These are phyloP conservation scores for Skeletonema tropicum DNA, from an alignment of 108 stramenopile species.

Conservation along the genomic window DNA sequence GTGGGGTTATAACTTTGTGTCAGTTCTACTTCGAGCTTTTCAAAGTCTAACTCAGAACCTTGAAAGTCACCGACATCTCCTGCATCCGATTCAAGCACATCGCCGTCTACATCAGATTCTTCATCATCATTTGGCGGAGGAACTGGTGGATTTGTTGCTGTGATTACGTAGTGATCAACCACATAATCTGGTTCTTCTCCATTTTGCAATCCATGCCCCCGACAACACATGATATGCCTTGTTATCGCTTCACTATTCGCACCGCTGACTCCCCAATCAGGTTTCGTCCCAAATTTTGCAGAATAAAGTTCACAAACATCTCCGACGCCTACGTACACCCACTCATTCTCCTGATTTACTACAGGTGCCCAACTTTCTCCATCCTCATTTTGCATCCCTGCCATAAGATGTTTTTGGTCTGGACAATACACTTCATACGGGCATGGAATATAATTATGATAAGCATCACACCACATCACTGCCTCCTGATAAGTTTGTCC, in stretches of 20 bases:
- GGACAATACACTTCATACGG: constrained; percentile 46
- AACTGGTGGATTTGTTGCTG: constrained; percentile 17
- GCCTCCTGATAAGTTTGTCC: constrained; percentile 44
- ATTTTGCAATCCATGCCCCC: constrained; percentile 17
- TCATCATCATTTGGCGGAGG: neutral
- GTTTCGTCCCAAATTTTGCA: constrained; percentile 12
- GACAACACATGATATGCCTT: constrained; percentile 50
- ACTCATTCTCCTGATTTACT: constrained; percentile 39
- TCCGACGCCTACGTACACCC: constrained; percentile 43
- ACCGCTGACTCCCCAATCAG: constrained; percentile 31
- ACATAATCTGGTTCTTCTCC: neutral
- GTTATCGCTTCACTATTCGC: constrained; percentile 25
- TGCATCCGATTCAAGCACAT: neutral
- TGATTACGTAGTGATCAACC: constrained; percentile 18
- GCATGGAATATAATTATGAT: constrained; percentile 39
- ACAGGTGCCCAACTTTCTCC: constrained; percentile 48
- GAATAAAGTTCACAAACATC: constrained; percentile 37
- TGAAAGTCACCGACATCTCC: neutral
- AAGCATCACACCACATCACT: constrained; percentile 30
- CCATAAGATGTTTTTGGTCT: constrained; percentile 17
- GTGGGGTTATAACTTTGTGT: constrained; percentile 20
- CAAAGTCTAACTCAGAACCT: neutral
- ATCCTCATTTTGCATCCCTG: constrained; percentile 3
- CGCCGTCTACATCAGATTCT: neutral
- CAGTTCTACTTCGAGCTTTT: constrained; percentile 11